Conservation (phyloP, 805 yeast species). For the Brettanomyces nanus region DNA sequence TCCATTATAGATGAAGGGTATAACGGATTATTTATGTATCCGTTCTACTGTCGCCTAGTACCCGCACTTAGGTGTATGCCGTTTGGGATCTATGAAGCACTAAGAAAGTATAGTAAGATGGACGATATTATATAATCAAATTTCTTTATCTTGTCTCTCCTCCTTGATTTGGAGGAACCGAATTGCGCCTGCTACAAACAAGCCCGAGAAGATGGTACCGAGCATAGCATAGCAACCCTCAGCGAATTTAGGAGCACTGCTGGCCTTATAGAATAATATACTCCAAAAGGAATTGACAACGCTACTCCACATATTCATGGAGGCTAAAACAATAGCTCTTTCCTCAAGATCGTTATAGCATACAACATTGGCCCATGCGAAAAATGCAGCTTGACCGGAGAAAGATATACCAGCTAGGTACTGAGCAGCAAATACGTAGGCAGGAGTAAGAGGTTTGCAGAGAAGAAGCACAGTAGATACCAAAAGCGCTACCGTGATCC, state of each 20-base stretch:
- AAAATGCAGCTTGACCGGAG: conserved; percentile 49
- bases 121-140: conserved; percentile 21
- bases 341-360: conserved; percentile 34
- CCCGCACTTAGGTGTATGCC: conserved; percentile 38
- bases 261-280: conserved; percentile 42
- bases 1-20: conserved; percentile 29
- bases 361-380: conserved; percentile 44
- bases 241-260: conserved; percentile 26
- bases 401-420: conserved; percentile 42
- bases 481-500: conserved; percentile 9
- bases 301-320: conserved; percentile 36
- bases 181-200: no score
- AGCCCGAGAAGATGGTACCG: no score
- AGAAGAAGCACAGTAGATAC: conserved; percentile 42
- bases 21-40: conserved; percentile 35
- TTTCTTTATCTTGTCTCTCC: no score
- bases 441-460: conserved; percentile 38
- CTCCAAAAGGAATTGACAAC: conserved; percentile 65
- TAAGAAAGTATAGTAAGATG: conserved; percentile 23
- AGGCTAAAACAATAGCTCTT: conserved; percentile 29
- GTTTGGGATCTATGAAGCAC: conserved; percentile 25
- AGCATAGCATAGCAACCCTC: conserved; percentile 53
- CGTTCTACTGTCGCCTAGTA: conserved; percentile 39
- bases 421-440: conserved; percentile 31
- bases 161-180: no score